Evolutionary conservation across 1,284 basidiomycete species (phyloP).

Genomic region (Irpex sp.): DNA sequence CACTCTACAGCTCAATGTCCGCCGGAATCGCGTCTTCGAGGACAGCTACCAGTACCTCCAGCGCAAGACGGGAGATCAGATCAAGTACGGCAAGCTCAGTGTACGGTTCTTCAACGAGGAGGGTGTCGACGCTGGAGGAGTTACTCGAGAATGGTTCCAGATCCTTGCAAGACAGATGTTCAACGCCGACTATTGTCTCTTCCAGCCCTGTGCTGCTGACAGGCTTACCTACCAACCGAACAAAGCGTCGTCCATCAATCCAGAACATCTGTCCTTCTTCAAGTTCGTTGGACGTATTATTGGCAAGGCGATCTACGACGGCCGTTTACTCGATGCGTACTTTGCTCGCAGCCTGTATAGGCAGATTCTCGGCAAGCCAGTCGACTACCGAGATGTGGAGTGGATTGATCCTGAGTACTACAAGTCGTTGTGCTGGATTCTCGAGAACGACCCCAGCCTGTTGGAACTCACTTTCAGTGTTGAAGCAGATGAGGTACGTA

Average conservation of each 20-base stretch:
- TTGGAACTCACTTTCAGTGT: constrained; percentile 88
- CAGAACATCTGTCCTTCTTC: constrained; percentile 96
- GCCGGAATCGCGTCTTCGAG: constrained; percentile 92
- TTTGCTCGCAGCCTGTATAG: constrained; percentile 95
- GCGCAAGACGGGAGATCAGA: constrained; percentile 89
- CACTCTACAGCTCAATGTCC: constrained; percentile 89
- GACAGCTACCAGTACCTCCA: constrained; percentile 95
- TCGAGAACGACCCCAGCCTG: constrained; percentile 85
- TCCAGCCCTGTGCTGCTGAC: constrained; percentile 96
- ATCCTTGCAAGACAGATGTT: constrained; percentile 99
- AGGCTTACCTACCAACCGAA: constrained; percentile 95
- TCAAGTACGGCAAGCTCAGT: constrained; percentile 97
- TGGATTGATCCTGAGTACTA: constrained; percentile 97
- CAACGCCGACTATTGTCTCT: constrained; percentile 98
- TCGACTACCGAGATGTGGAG: constrained; percentile 93
- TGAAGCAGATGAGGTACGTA: constrained; percentile 83
- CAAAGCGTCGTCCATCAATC: constrained; percentile 91
- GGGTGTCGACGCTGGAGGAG: constrained; percentile 97
- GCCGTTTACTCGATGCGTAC: constrained; percentile 94
- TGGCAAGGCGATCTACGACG: constrained; percentile 95
- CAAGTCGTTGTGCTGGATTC: constrained; percentile 88
- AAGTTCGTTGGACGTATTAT: constrained; percentile 98
- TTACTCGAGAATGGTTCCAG: constrained; percentile 98
- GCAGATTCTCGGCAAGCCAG: constrained; percentile 86
- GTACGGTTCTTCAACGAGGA: constrained; percentile 98